Percentiles rank a stretch among this genome's conserved stretches.
Evolutionary conservation across 2,329 filamentous ascomycete species (phyloP).

Genomic region (Hortaea werneckii): DNA sequence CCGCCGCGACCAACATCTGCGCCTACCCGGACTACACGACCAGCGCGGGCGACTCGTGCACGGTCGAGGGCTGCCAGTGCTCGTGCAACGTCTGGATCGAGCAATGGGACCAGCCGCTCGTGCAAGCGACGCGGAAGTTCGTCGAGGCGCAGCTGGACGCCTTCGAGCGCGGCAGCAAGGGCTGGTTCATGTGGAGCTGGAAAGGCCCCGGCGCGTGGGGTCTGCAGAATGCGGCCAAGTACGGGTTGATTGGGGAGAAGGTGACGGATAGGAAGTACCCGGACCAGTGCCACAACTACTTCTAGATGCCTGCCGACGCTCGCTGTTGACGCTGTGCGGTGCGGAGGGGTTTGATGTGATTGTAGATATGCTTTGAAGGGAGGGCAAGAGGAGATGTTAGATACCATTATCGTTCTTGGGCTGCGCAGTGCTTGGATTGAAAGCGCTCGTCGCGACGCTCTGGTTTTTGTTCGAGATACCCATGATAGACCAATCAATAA

Average conservation of each 20-base stretch:
- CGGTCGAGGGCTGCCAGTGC: conserved; percentile 28
- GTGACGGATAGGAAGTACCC: conserved; percentile 23
- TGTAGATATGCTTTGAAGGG: too few relatives aligned
- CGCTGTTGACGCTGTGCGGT: not conserved
- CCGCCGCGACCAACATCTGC: conserved; percentile 34
- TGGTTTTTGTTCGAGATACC: not conserved
- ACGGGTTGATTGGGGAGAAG: conserved; percentile 31
- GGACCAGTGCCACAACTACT: conserved; percentile 11
- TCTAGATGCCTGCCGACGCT: not conserved
- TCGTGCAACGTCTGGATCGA: conserved; percentile 27
- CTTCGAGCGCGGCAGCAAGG: conserved; percentile 30
- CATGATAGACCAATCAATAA: not conserved
- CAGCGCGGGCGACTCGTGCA: conserved; percentile 22
- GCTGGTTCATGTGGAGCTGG: conserved; percentile 37
- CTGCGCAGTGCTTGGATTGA: not conserved
- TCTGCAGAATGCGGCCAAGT: conserved; percentile 29
- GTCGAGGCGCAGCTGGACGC: conserved; percentile 37
- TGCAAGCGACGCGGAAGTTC: conserved; percentile 26
- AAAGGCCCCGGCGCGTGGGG: conserved; percentile 34
- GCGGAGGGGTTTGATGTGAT: not conserved
- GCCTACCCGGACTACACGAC: conserved; percentile 32
- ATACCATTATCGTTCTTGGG: too few relatives aligned
- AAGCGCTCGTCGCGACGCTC: not conserved
- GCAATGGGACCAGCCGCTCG: conserved; percentile 26
- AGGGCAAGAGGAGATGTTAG: too few relatives aligned